Conservation (phyloP, 169 alveolate genomes). For the Perkinsus marinus region DNA sequence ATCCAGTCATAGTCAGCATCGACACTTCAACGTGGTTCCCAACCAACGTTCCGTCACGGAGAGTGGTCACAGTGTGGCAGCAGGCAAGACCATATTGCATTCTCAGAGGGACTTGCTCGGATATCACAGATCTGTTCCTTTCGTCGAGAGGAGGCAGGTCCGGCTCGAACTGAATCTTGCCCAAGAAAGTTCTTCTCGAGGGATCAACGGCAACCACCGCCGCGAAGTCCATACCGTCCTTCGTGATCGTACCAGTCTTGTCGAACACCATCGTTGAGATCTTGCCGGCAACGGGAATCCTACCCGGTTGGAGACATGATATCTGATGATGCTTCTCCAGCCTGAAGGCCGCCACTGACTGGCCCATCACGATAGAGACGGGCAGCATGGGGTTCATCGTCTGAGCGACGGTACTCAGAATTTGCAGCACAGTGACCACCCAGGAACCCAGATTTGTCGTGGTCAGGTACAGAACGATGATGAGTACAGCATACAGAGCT, state of each 20-base stretch:
- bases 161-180: neutral
- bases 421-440: too few relatives aligned
- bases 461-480: neutral
- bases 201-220: neutral
- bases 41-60: neutral
- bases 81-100: neutral
- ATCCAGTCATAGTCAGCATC: neutral
- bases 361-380: too few relatives aligned
- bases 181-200: neutral
- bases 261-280: neutral
- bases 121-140: neutral
- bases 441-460: neutral
- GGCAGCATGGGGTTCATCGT: too few relatives aligned
- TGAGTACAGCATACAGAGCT: neutral
- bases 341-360: neutral
- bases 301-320: neutral
- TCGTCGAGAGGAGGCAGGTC: neutral
- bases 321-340: neutral
- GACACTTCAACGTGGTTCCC: neutral
- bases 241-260: constrained; percentile 2
- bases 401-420: too few relatives aligned
- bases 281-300: constrained; percentile 5
- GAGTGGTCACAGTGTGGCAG: neutral
- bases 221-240: neutral
- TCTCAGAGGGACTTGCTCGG: neutral